phyloP scores from a whole-genome alignment of 805 yeast genomes.

The Debaryomyces prosopidis region DNA sequence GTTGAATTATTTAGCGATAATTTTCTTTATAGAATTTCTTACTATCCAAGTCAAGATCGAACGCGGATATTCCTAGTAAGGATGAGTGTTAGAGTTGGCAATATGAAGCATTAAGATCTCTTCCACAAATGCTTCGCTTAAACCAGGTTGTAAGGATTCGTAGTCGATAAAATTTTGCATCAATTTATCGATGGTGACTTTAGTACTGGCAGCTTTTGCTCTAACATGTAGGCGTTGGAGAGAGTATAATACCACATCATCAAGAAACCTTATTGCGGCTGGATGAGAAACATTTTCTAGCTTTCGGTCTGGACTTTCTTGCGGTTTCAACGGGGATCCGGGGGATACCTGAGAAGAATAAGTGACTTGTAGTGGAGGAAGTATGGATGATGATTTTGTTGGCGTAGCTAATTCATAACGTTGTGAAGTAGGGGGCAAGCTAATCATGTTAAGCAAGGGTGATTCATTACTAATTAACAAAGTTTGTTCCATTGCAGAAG shows the following conservation, averaged over 20 bases:
- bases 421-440: neutral
- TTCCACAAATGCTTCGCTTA: conserved; percentile 65
- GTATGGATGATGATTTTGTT: conserved; percentile 8
- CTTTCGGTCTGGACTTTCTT: neutral
- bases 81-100: neutral
- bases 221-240: conserved; percentile 50
- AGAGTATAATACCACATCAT: conserved; percentile 45
- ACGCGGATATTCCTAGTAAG: too few relatives aligned
- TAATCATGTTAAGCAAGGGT: neutral
- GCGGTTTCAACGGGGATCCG: neutral
- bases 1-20: too few relatives aligned
- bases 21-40: too few relatives aligned
- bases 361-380: conserved; percentile 4
- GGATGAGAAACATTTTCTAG: neutral
- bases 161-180: conserved; percentile 39
- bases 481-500: conserved; percentile 9
- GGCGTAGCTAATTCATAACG: neutral
- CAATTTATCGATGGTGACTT: conserved; percentile 44
- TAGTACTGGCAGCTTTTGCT: conserved; percentile 53
- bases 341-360: neutral
- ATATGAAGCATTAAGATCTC: conserved; percentile 39
- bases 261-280: conserved; percentile 10
- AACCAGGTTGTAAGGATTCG: conserved; percentile 60
- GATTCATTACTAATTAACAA: neutral
- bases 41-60: too few relatives aligned